Evolutionary conservation across 257 asterid species (phyloP), one percentile per base, ranked within the genome.

Genomic region (Mentha longifolia): DNA sequence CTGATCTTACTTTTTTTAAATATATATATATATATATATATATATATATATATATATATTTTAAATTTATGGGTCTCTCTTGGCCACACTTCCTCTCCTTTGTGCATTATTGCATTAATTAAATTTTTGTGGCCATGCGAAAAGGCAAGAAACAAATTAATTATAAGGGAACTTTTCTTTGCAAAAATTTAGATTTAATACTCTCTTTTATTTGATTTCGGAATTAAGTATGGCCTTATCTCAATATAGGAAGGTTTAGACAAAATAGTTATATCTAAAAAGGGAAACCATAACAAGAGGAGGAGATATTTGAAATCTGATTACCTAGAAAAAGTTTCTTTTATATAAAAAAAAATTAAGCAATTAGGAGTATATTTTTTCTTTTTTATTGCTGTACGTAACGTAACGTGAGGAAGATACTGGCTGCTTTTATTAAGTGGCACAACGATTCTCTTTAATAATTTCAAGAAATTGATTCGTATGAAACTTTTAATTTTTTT

Each of bases 1-100:
- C 25, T 39, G 51, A 74, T 68, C 65, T 60, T 63, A 46, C 79
- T 78, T 78, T 78, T 63, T 35, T 33, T 7, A 33, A 33, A 33
- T 33, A 33, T 4, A 33, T n/a, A n/a, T n/a, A n/a, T n/a, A n/a
- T n/a, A n/a, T n/a, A n/a, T n/a, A n/a, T n/a, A n/a, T n/a, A n/a
- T n/a, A n/a, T n/a, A n/a, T n/a, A n/a, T n/a, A n/a, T n/a, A n/a
- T n/a, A n/a, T n/a, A n/a, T n/a, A 2, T 45, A 11, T 61, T 50
- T 59, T 33, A 67, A 67, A 30, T n/a, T 35, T 41, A 54, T 31
- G 46, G 76, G 73, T 22, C 51, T 25, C 17, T 25, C 62, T 70
- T 50, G 30, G 15, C 52, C 70, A 54, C 28, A 2, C 12, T 5
- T 2, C 56, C 39, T 6, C 43, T 10, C 43, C 66, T 41, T 60